A percentile compares a stretch with the other conserved stretches of the same genome.
These are phyloP conservation scores for Candolleomyces eurysporus DNA, from an alignment of 768 basidiomycete genomes.

Conservation along the genomic window DNA sequence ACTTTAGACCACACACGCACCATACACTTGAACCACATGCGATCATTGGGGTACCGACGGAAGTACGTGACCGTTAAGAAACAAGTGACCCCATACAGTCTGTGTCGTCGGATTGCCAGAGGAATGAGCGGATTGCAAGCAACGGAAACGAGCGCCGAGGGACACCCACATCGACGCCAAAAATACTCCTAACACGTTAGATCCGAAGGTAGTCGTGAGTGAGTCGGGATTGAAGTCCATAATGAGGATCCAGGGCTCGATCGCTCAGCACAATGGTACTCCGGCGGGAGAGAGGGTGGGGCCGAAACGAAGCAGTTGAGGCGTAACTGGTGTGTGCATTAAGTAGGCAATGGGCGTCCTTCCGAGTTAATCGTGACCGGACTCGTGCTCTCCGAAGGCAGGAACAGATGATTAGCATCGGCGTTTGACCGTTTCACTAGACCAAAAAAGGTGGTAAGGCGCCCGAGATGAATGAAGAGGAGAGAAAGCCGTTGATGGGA, in stretches of 20 bases:
- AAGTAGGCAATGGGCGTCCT: too few species aligned
- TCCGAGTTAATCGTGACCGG: too few species aligned
- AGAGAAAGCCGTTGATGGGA: too few species aligned
- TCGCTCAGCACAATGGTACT: neutral
- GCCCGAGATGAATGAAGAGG: too few species aligned
- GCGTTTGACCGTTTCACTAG: too few species aligned
- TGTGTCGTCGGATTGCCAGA: neutral
- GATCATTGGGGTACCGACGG: neutral
- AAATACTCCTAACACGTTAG: neutral
- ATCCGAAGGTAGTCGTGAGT: neutral
- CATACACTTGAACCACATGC: constrained; percentile 3
- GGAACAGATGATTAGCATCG: too few species aligned
- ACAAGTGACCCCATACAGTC: constrained; percentile 1
- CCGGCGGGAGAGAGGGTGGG: too few species aligned
- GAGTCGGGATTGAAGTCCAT: neutral
- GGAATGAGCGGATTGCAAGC: neutral
- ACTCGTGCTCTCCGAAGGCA: too few species aligned
- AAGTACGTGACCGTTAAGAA: neutral
- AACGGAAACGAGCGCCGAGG: neutral
- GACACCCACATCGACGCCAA: neutral
- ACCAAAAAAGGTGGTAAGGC: too few species aligned
- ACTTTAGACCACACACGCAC: neutral
- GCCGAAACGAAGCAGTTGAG: neutral
- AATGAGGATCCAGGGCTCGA: neutral
- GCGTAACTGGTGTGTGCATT: too few species aligned